Evolutionary conservation across 192 early-diverging fungal genomes (phyloP).

Genomic region (Linnemannia elongata): DNA sequence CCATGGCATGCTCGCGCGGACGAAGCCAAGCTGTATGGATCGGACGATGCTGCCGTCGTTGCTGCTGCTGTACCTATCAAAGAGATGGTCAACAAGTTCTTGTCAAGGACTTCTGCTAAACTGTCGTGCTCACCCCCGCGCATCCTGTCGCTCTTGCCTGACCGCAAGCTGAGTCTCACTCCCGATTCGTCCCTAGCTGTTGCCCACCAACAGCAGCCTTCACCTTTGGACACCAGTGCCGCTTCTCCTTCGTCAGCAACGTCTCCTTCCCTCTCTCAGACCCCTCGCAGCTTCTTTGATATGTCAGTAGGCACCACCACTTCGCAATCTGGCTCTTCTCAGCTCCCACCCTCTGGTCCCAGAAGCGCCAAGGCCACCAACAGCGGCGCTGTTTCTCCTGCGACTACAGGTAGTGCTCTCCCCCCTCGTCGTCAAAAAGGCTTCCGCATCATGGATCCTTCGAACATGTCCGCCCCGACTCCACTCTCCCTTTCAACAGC

Average conservation of each 20-base stretch:
- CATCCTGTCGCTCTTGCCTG: neutral
- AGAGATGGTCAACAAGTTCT: conserved; percentile 38
- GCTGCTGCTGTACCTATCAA: conserved; percentile 12
- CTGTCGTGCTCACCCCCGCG: conserved; percentile 33
- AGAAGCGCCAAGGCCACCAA: neutral
- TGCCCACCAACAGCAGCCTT: neutral
- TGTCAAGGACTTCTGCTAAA: conserved; percentile 23
- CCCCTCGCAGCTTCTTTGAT: neutral
- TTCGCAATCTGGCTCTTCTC: neutral
- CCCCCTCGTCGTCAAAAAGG: conserved; percentile 12
- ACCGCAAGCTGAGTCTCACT: neutral
- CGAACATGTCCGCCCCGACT: neutral
- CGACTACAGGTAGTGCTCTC: neutral
- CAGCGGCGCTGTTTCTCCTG: neutral
- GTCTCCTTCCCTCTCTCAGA: neutral
- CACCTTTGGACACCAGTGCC: neutral
- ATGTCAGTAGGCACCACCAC: neutral
- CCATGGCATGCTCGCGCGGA: conserved; percentile 59
- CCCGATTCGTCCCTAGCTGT: neutral
- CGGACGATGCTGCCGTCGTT: neutral
- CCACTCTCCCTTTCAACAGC: neutral
- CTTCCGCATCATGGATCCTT: conserved; percentile 31
- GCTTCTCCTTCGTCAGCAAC: neutral
- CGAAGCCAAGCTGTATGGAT: conserved; percentile 54
- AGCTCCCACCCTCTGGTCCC: neutral